Conservation (phyloP, 2,329 filamentous ascomycete genomes). For the Cryoendolithus antarcticus region DNA sequence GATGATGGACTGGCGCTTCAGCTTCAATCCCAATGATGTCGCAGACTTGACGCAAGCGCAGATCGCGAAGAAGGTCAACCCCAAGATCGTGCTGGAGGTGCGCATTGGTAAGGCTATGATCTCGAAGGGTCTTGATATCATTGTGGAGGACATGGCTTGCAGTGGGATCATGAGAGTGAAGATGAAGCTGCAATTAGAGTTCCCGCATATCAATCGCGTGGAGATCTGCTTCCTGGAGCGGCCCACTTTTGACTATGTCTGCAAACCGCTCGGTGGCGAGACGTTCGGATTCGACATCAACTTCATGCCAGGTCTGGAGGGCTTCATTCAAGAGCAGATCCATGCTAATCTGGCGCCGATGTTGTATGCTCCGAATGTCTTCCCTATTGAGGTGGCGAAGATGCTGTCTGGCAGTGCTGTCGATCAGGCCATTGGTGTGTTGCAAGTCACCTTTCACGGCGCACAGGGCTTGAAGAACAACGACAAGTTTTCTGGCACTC, state of each 20-base stretch:
- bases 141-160: conserved; percentile 96
- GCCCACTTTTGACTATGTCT: conserved; percentile 89
- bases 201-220: conserved; percentile 86
- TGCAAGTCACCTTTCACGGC: conserved; percentile 82
- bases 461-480: conserved; percentile 88
- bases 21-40: conserved; percentile 91
- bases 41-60: conserved; percentile 84
- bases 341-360: conserved; percentile 88
- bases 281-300: conserved; percentile 97
- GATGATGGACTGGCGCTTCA: conserved; percentile 99
- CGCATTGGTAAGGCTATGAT: conserved; percentile 91
- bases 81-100: conserved; percentile 90
- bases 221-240: conserved; percentile 90
- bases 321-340: conserved; percentile 90
- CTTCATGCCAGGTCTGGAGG: conserved; percentile 89
- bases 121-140: conserved; percentile 92
- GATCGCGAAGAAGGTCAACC: conserved; percentile 90
- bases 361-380: conserved; percentile 97
- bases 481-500: conserved; percentile 82
- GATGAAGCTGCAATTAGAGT: conserved; percentile 91
- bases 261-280: conserved; percentile 92
- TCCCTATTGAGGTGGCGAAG: conserved; percentile 96
- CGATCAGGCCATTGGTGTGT: conserved; percentile 87
- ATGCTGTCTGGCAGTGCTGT: conserved; percentile 90
- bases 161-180: conserved; percentile 93